Evolutionary conservation across 2,329 filamentous ascomycete genomes (phyloP), one percentile per base, ranked within the genome.

Genomic region (Botryotinia convoluta): DNA sequence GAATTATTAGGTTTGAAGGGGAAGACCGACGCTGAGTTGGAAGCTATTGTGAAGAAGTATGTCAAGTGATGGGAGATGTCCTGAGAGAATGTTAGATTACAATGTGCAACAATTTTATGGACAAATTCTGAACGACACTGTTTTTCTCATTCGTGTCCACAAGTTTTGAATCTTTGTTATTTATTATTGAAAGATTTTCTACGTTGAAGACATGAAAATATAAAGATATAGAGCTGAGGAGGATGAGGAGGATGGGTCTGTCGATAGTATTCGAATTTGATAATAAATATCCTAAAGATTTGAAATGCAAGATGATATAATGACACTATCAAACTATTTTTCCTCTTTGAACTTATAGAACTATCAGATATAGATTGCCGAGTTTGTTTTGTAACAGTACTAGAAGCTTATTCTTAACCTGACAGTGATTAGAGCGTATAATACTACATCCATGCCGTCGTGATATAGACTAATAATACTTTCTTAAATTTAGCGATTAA

Each of bases 1-100:
- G 77, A 79, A 59, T 77, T 87, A 20, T 73, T 88, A 0, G 86
- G 85, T 0, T 51, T 88, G 29, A 78, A 80, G 8, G 57, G 39
- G 7, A 78, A 83, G 72, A 83, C 80, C 0, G 82, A 86, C 14
- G 81, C 79, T 14, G 82, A 84, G 37, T 67, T 87, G 7, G 79
- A 83, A 74, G 81, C 80, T 8, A 73, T 80, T 39, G 72, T 81
- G 26, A 78, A 73, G 73, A 60, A 69, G n/a, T 26, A 20, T 1
- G 20, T 57, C 26, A 68, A 42, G 35, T 42, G 8, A 54, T n/a
- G 44, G 3, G 8, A 9, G 29, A 32, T 54, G 16, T 32, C 26
- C 10, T 42, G 26, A 6, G 51, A 29, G n/a, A 8, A 29, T 57
- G 29, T n/a, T n/a, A 51, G 20, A n/a, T 51, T n/a, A 18, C 51